Evolutionary conservation across 805 yeast species (phyloP).

Genomic region (Huiozyma naganishii): DNA sequence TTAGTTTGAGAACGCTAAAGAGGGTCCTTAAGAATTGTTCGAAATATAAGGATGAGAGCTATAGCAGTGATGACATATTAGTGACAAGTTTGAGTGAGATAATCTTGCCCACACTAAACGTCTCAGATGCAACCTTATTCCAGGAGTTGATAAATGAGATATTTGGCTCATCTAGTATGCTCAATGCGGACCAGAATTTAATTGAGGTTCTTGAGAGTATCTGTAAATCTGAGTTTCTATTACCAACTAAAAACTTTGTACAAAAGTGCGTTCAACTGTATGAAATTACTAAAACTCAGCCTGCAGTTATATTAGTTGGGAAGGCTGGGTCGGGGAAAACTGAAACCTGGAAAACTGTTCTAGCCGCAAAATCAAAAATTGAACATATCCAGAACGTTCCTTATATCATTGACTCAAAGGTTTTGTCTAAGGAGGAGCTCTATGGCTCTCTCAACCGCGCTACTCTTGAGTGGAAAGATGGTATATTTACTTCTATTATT

Average conservation of each 20-base stretch:
- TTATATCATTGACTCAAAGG: conserved; percentile 63
- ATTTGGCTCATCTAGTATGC: neutral
- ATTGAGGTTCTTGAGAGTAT: conserved; percentile 10
- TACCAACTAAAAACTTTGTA: conserved; percentile 34
- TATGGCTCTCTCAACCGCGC: conserved; percentile 64
- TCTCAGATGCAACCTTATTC: conserved; percentile 40
- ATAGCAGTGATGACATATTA: conserved; percentile 21
- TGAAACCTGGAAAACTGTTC: conserved; percentile 37
- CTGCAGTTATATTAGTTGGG: conserved; percentile 79
- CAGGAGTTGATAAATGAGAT: neutral
- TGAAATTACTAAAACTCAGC: conserved; percentile 51
- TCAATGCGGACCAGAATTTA: conserved; percentile 3
- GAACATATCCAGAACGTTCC: conserved; percentile 31
- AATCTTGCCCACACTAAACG: conserved; percentile 55
- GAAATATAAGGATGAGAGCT: conserved; percentile 10
- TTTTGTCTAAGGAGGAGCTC: conserved; percentile 49
- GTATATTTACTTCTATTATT: conserved; percentile 31
- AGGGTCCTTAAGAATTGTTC: conserved; percentile 54
- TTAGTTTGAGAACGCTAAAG: conserved; percentile 78
- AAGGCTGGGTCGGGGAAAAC: conserved; percentile 68
- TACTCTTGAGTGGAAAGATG: conserved; percentile 90
- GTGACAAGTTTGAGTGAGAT: conserved; percentile 14
- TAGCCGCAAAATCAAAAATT: conserved; percentile 14
- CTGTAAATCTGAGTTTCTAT: conserved; percentile 28
- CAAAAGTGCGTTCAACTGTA: conserved; percentile 49